phyloP scores from a whole-genome alignment of 768 basidiomycete genomes.

The Tylopilus balloui region DNA sequence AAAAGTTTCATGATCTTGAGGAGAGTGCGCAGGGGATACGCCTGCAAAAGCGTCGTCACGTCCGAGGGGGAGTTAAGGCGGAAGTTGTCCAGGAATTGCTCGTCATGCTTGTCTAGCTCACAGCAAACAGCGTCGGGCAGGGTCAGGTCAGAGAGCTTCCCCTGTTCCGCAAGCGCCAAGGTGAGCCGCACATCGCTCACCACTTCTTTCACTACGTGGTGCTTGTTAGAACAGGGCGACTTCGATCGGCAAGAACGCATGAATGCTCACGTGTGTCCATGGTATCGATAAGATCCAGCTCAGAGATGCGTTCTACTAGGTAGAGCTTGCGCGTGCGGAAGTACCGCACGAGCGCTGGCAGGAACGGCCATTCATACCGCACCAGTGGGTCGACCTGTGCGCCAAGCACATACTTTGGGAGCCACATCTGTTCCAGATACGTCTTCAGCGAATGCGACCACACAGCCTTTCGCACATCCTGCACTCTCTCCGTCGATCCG shows the following conservation, averaged over 20 bases:
- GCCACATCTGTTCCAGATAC: conserved; percentile 11
- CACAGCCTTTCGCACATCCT: neutral
- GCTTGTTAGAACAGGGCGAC: no score
- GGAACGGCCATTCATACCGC: conserved; percentile 7
- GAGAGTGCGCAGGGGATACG: conserved; percentile 3
- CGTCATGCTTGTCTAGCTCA: neutral
- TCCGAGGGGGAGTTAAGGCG: conserved; percentile 1
- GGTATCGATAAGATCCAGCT: neutral
- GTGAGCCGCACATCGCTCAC: neutral
- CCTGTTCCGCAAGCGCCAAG: neutral
- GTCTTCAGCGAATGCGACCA: conserved; percentile 4
- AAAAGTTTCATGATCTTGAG: conserved; percentile 1
- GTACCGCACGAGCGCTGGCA: neutral
- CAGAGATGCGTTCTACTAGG: conserved; percentile 4
- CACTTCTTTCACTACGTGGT: neutral
- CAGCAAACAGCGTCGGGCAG: neutral
- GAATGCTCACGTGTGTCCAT: neutral
- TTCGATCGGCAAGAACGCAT: neutral
- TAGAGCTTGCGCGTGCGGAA: conserved; percentile 4
- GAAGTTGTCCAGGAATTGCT: neutral
- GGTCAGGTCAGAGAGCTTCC: neutral
- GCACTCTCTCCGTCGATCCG: neutral
- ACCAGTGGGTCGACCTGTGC: neutral
- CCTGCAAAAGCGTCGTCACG: conserved; percentile 4
- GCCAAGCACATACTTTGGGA: conserved; percentile 9